Base-by-base conservation (phyloP, 2,329 filamentous ascomycete genomes). In the Phaeophleospora eucalypticola region DNA sequence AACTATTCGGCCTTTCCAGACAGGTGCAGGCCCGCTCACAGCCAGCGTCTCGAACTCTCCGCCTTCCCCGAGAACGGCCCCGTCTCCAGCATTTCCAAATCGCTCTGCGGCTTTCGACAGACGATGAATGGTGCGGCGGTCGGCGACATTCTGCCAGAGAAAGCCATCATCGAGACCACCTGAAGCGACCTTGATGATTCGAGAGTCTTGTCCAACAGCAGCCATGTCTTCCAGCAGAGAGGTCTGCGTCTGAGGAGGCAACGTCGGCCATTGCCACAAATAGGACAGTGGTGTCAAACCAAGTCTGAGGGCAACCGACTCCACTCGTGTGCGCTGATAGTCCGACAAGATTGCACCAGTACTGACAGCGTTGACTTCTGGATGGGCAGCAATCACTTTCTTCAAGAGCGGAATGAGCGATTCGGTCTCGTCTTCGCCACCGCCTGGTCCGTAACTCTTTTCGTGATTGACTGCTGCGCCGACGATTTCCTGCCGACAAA, bases 1-100 rank as follows among this genome's bases (percentile, higher is more conserved):
- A 35, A 74, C 71, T 52, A 97, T 85, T 42, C 75, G 79, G 54
- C 76, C 79, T 68, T 79, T 84, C 77, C 93, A 96, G 49, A 96
- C 65, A 41, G 72, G 71, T 0, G 62, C 59, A 7, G 91, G 91
- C 9, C 91, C 93, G 67, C 89, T 82, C 29, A 97, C 63, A 36
- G 93, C 89, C 43, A 97, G 72, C 21, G 89, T 97, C 76, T 97
- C 93, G 67, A 94, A 97, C 72, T 97, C 93, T 3, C 93, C 93
- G 4, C 93, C 93, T 66, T 97, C 93, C 1, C 93, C 93, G 15
- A 97, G 70, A 8, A 90, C 81, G 7, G 87, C 86, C 0, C 87
- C 89, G 53, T 76, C 71, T 50, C 79, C 72, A 60, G 71, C 72
- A 51, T 77, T 70, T 36, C 86, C 85, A 68, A 94, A 95, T 52